A percentile compares a stretch with the other conserved stretches of the same genome.
These are phyloP conservation scores for Penicillium mononematosum DNA, from an alignment of 495 filamentous ascomycete species.

Conservation along the genomic window DNA sequence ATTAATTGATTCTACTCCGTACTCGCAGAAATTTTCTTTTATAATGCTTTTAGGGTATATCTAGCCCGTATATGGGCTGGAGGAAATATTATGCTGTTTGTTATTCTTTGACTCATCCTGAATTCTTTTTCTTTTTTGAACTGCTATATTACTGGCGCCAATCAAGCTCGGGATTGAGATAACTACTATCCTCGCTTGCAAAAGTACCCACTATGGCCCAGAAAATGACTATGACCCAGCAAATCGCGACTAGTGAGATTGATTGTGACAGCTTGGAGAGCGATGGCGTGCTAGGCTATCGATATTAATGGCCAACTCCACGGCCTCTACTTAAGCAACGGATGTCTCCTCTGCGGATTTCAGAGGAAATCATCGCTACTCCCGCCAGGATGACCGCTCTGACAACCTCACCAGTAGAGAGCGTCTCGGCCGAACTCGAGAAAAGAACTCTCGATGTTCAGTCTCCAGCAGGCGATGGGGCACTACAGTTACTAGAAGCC, in stretches of 20 bases:
- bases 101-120: no score
- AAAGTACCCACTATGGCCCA: not conserved
- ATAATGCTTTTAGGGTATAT: no score
- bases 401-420: not conserved
- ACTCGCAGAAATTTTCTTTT: no score
- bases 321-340: not conserved
- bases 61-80: no score
- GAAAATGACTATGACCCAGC: not conserved
- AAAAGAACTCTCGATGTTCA: not conserved
- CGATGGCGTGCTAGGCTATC: not conserved
- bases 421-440: not conserved
- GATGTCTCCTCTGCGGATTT: not conserved
- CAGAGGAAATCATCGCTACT: not conserved
- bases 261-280: not conserved
- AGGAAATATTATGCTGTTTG: no score
- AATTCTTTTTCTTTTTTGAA: no score
- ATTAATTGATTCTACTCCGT: no score
- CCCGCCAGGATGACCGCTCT: not conserved
- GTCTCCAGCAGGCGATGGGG: not conserved
- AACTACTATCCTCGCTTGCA: not conserved
- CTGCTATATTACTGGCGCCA: not conserved
- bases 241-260: not conserved
- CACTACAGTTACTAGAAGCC: conserved; percentile 5
- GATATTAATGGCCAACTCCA: not conserved
- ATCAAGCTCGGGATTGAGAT: not conserved